Evolutionary conservation across 495 filamentous ascomycete genomes (phyloP).

Genomic region (Staphylotrichum longicolle): DNA sequence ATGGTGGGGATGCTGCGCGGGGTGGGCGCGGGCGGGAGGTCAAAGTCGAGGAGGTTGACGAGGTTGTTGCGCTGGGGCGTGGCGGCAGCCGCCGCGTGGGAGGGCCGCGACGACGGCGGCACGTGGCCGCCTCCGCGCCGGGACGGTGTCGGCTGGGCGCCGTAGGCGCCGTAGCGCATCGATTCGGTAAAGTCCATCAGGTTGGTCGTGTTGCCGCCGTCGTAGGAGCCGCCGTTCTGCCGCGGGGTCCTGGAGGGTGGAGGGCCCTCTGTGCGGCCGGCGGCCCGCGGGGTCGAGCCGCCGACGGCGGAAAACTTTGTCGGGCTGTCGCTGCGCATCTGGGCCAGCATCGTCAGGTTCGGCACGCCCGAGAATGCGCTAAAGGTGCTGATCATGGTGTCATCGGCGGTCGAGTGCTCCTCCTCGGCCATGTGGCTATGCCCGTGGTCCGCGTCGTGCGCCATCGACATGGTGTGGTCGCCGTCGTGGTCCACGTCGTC

Average conservation of each 20-base stretch:
- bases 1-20: conserved; percentile 88
- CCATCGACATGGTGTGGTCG: conserved; percentile 28
- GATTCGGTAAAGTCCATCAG: conserved; percentile 88
- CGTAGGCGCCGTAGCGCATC: conserved; percentile 50
- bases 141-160: conserved; percentile 30
- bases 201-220: conserved; percentile 60
- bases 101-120: conserved; percentile 24
- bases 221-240: conserved; percentile 25
- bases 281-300: conserved; percentile 31
- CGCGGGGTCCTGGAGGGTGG: conserved; percentile 63
- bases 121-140: conserved; percentile 28
- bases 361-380: conserved; percentile 85
- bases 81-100: conserved; percentile 22
- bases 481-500: conserved; percentile 20
- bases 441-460: conserved; percentile 7
- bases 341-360: conserved; percentile 82
- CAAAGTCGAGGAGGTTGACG: conserved; percentile 82
- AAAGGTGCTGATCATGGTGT: conserved; percentile 67
- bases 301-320: conserved; percentile 40
- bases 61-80: conserved; percentile 40
- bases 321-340: conserved; percentile 56
- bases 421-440: conserved; percentile 21
- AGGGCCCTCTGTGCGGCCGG: conserved; percentile 37
- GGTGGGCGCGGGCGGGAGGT: conserved; percentile 83
- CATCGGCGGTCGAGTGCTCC: conserved; percentile 54